Conservation (phyloP, 768 basidiomycete genomes). For the Lactarius indigo region DNA sequence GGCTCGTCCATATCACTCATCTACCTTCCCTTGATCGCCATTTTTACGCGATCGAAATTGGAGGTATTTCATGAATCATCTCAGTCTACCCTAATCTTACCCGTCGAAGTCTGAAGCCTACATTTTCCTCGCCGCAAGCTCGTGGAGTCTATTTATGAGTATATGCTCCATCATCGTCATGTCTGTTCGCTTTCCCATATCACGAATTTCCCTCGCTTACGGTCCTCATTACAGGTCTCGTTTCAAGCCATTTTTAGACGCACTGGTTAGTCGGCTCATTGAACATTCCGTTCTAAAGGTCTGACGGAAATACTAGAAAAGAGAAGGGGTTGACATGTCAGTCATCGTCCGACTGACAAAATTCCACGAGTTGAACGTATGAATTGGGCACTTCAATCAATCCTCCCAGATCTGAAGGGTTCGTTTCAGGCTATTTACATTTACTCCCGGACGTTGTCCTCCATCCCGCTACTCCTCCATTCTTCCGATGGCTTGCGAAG, state of each 20-base stretch:
- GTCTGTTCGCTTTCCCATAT: slow-evolving; percentile 36
- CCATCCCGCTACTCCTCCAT: slow-evolving; percentile 60
- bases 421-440: slow-evolving; percentile 57
- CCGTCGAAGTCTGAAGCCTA: slow-evolving; percentile 58
- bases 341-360: slow-evolving; percentile 70
- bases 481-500: slow-evolving; percentile 62
- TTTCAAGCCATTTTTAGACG: slow-evolving; percentile 62
- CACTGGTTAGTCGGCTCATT: slow-evolving; percentile 43
- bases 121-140: slow-evolving; percentile 62
- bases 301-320: slow-evolving; percentile 38
- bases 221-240: slow-evolving; percentile 41
- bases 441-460: slow-evolving; percentile 67
- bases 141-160: slow-evolving; percentile 65
- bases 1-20: slow-evolving; percentile 59
- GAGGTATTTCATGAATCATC: slow-evolving; percentile 40
- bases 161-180: slow-evolving; percentile 70
- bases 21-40: slow-evolving; percentile 68
- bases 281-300: not conserved
- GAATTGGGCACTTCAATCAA: slow-evolving; percentile 29
- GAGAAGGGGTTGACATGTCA: slow-evolving; percentile 54
- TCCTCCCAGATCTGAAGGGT: not conserved
- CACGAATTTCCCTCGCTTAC: slow-evolving; percentile 19
- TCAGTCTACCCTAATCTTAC: slow-evolving; percentile 3
- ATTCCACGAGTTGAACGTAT: slow-evolving; percentile 76
- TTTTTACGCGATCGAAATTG: slow-evolving; percentile 54